Evolutionary conservation across 805 yeast genomes (phyloP), one percentile per base, ranked within the genome.

Genomic region (Myxozyma neotropica): DNA sequence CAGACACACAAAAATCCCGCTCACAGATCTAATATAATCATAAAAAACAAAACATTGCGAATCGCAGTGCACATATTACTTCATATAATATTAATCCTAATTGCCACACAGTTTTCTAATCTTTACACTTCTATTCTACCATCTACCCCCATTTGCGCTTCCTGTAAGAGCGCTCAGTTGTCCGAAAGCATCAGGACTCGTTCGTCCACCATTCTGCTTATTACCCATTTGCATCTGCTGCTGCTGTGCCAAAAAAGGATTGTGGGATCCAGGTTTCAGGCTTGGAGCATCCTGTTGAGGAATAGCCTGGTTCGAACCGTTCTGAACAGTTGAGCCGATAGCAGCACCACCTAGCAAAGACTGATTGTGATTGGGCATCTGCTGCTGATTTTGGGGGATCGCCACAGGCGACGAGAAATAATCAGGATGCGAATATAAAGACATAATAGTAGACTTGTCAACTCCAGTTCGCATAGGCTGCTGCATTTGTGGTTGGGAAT

Each of bases 131-230:
- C 12, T 7, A 19, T 5, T n/a, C 43, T 40, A 35, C 56, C 56
- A 45, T 26, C 38, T 39, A n/a, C 55, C 33, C 5, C 48, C 49
- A n/a, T 31, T 42, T 15, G 29, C 50, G 19, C 38, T 53, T 56
- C 59, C 63, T 10, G 61, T 55, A 36, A 33, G 56, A 10, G 63
- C 66, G 40, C 67, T 58, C 15, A 61, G 61, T 47, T 59, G 61
- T 31, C 64, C 71, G 64, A 58, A 70, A 24, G 65, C 71, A 56
- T 57, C 68, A 58, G 58, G 70, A 39, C 60, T 60, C 38, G 24
- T 46, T 46, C 66, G 47, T 15, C 60, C 66, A 31, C 55, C 64
- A 51, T 29, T 46, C 38, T 24, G 49, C 33, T 31, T 55, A 45
- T 40, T 24, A 19, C 35, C 48, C 43, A 27, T 52, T 7, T 42